Percentiles rank a stretch among this genome's conserved stretches.
These are phyloP conservation scores for Phoma sp. DNA, from an alignment of 2,329 filamentous ascomycete species.

Conservation along the genomic window DNA sequence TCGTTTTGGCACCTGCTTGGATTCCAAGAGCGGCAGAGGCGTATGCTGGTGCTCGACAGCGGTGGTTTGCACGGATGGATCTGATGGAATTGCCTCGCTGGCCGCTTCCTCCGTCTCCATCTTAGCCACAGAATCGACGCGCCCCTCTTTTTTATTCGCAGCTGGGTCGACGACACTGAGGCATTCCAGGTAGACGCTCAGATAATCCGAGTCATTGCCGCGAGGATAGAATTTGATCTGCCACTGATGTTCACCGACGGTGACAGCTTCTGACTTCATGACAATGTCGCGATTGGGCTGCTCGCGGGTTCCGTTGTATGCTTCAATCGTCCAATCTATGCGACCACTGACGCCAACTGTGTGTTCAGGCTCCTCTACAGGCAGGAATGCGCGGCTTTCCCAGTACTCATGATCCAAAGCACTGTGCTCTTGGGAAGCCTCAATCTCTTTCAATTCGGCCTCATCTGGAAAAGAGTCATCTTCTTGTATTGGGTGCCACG, in stretches of 20 bases:
- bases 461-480: constrained; percentile 63
- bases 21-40: constrained; percentile 46
- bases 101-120: background rate
- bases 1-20: constrained; percentile 47
- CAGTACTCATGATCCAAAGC: constrained; percentile 66
- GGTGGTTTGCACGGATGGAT: constrained; percentile 2
- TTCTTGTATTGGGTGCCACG: constrained; percentile 63
- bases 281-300: constrained; percentile 64
- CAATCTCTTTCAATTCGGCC: constrained; percentile 65
- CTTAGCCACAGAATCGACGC: constrained; percentile 13
- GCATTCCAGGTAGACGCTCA: constrained; percentile 68
- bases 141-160: constrained; percentile 21
- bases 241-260: constrained; percentile 67
- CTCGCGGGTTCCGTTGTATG: constrained; percentile 66
- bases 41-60: constrained; percentile 32
- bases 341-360: constrained; percentile 60
- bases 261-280: constrained; percentile 64
- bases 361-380: constrained; percentile 65
- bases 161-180: constrained; percentile 52
- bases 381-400: constrained; percentile 63
- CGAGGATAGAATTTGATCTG: constrained; percentile 70
- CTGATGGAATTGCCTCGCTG: constrained; percentile 10
- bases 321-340: constrained; percentile 65
- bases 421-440: constrained; percentile 57
- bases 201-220: constrained; percentile 63